Evolutionary conservation across 148 eudicot species (phyloP).

Genomic region (Rhododendron ovatum): DNA sequence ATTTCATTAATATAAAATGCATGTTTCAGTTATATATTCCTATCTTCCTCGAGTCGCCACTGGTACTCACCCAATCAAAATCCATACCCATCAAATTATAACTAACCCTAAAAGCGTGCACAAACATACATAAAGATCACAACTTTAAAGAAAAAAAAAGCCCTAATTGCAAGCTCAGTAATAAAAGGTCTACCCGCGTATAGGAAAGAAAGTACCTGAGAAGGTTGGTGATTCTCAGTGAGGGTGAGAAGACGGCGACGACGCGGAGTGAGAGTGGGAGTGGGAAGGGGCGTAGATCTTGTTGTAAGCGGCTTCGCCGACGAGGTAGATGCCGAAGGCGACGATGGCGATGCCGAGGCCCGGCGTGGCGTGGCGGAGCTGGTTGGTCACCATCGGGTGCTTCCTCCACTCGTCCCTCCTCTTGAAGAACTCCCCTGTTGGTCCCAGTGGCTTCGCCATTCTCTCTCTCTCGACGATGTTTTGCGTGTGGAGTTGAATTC

Average conservation of each 20-base stretch:
- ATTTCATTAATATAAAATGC: no score
- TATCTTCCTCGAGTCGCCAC: no score
- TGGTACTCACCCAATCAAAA: background rate
- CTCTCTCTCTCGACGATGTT: background rate
- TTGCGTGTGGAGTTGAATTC: background rate
- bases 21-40: no score
- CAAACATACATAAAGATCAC: background rate
- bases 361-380: conserved; percentile 81
- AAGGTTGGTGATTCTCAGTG: background rate
- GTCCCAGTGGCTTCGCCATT: conserved; percentile 43
- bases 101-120: background rate
- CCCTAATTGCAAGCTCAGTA: background rate
- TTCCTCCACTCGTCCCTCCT: conserved; percentile 17
- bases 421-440: conserved; percentile 57
- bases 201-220: background rate
- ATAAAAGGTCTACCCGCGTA: background rate
- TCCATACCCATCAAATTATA: background rate
- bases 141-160: background rate
- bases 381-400: conserved; percentile 70
- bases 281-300: conserved; percentile 11
- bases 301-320: conserved; percentile 15
- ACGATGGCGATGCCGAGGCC: conserved; percentile 78
- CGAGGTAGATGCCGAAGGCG: conserved; percentile 53
- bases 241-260: conserved; percentile 1
- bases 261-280: conserved; percentile 41